A percentile compares a stretch with the other conserved stretches of the same genome.
Evolutionary conservation across 495 filamentous ascomycete species (phyloP).

Genomic region (Penicillium odoratum): DNA sequence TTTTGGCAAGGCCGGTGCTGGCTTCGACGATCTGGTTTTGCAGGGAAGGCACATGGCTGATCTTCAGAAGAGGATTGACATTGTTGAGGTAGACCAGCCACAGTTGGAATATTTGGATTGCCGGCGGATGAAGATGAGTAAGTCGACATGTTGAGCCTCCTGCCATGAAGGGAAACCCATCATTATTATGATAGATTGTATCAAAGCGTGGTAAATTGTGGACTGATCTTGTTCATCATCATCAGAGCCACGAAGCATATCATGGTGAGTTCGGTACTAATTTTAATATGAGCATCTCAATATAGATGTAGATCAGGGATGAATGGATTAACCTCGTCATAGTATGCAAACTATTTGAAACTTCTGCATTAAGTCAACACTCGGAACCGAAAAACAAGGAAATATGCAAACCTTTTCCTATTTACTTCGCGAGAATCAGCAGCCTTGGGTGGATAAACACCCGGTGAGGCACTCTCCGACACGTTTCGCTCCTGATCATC

Average conservation of each 20-base stretch:
- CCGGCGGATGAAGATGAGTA: conserved; percentile 28
- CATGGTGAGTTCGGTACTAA: conserved; percentile 13
- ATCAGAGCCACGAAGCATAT: conserved; percentile 50
- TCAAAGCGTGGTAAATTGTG: conserved; percentile 56
- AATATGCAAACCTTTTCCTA: background rate
- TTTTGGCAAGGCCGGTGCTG: conserved; percentile 17
- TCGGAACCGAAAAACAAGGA: background rate
- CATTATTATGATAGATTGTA: conserved; percentile 50
- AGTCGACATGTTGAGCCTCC: conserved; percentile 49
- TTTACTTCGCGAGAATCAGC: background rate
- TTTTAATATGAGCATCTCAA: background rate
- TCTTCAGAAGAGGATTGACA: conserved; percentile 50
- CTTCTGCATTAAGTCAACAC: background rate
- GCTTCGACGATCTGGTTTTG: conserved; percentile 35
- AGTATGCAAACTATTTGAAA: conserved; percentile 20
- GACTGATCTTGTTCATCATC: conserved; percentile 61
- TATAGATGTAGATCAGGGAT: background rate
- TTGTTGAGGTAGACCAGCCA: conserved; percentile 50
- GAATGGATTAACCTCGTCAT: conserved; percentile 12
- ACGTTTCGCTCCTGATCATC: background rate
- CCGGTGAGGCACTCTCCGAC: conserved; percentile 1
- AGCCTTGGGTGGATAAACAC: background rate
- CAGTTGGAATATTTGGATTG: conserved; percentile 34
- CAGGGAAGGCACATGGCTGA: conserved; percentile 48
- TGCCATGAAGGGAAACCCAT: conserved; percentile 61